phyloP scores from a whole-genome alignment of 129 eudicot species.

The Centrapalus pauciflorus region DNA sequence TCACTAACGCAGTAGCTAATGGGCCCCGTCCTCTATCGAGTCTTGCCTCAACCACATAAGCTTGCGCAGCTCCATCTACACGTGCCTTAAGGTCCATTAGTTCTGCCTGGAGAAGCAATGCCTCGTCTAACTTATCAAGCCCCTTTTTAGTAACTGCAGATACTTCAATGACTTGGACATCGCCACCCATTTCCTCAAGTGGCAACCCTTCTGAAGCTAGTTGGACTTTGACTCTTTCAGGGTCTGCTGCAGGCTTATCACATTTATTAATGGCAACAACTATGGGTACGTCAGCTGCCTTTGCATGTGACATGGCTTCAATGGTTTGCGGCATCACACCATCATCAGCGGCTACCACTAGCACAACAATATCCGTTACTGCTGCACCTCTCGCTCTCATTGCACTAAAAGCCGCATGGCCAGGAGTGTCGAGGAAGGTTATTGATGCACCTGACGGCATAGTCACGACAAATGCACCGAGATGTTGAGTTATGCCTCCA shows the following conservation, averaged over 20 bases:
- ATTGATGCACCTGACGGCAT: conserved; percentile 62
- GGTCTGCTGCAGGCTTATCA: conserved; percentile 64
- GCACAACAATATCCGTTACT: conserved; percentile 62
- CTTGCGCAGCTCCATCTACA: conserved; percentile 68
- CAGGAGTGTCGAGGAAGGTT: conserved; percentile 80
- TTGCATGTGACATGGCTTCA: conserved; percentile 72
- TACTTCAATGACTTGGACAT: conserved; percentile 62
- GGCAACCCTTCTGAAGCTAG: conserved; percentile 62
- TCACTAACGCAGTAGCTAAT: conserved; percentile 64
- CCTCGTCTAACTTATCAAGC: conserved; percentile 60
- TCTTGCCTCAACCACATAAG: conserved; percentile 78
- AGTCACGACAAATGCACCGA: conserved; percentile 69
- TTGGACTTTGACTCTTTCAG: conserved; percentile 56
- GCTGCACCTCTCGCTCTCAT: conserved; percentile 82
- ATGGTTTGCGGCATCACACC: conserved; percentile 83
- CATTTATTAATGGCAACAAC: conserved; percentile 77
- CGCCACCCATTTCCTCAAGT: conserved; percentile 76
- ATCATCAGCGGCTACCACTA: conserved; percentile 85
- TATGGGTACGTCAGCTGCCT: conserved; percentile 56
- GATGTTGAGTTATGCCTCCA: conserved; percentile 79
- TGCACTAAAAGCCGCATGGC: conserved; percentile 76
- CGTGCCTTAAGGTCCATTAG: conserved; percentile 71
- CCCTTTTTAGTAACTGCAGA: conserved; percentile 54
- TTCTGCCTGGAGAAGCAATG: conserved; percentile 73
- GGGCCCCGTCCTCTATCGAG: conserved; percentile 75